Percentiles rank a stretch among this genome's conserved stretches.
phyloP scores from a whole-genome alignment of 495 filamentous ascomycete species.

The Parmelia sp. region DNA sequence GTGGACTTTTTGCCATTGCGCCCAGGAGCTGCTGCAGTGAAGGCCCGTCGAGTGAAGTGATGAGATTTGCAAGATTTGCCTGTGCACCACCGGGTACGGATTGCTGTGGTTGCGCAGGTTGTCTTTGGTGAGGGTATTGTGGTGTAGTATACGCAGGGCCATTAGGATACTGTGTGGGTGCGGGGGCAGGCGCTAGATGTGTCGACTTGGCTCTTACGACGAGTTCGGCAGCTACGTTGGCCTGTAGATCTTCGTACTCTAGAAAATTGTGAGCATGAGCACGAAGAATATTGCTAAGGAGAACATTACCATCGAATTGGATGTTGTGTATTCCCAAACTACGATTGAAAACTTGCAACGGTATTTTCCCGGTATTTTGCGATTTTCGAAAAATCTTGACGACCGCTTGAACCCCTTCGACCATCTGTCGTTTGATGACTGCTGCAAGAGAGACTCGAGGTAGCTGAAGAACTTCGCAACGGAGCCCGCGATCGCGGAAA shows the following conservation, averaged over 20 bases:
- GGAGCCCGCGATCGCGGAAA: conserved; percentile 64
- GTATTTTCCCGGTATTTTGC: conserved; percentile 63
- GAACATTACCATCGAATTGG: conserved; percentile 60
- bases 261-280: background rate
- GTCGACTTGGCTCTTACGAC: conserved; percentile 68
- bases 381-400: conserved; percentile 62
- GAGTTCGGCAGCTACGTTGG: conserved; percentile 68
- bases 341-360: conserved; percentile 80
- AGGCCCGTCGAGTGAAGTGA: conserved; percentile 62
- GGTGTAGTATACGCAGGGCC: conserved; percentile 42
- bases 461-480: conserved; percentile 67
- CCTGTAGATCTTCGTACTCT: conserved; percentile 79
- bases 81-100: conserved; percentile 30
- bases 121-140: conserved; percentile 34
- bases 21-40: conserved; percentile 68
- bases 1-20: conserved; percentile 43
- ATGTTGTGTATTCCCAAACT: conserved; percentile 62
- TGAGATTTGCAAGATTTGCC: conserved; percentile 49
- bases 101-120: conserved; percentile 34
- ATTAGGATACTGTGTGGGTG: conserved; percentile 39
- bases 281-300: conserved; percentile 15
- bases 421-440: conserved; percentile 74
- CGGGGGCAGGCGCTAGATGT: conserved; percentile 37
- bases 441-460: conserved; percentile 71
- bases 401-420: conserved; percentile 84